Conservation (phyloP, 805 yeast genomes). For the Peterozyma xylosa region DNA sequence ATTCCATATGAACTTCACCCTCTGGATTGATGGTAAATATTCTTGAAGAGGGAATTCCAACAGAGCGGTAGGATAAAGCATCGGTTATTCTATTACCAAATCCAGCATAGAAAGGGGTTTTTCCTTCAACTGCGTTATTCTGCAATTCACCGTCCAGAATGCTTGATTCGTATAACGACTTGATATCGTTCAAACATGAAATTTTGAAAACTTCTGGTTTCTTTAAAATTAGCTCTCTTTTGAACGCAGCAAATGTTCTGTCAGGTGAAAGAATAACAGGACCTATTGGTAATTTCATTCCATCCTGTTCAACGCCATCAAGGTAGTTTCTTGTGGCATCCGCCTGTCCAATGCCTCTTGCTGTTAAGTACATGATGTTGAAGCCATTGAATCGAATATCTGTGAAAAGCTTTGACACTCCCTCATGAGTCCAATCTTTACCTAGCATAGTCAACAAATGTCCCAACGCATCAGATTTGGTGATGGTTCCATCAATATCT, state of each 20-base stretch:
- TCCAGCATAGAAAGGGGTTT: constrained; percentile 93
- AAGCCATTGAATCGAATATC: constrained; percentile 86
- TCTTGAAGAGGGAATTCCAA: constrained; percentile 87
- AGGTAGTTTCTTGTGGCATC: constrained; percentile 85
- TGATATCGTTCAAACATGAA: constrained; percentile 89
- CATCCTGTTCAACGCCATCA: constrained; percentile 70
- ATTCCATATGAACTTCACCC: constrained; percentile 96
- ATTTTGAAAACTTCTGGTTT: constrained; percentile 98
- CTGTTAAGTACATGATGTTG: constrained; percentile 88
- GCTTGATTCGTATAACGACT: constrained; percentile 45
- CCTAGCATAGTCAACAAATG: constrained; percentile 92
- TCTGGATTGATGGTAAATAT: constrained; percentile 94
- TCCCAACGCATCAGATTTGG: constrained; percentile 95
- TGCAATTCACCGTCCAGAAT: not conserved
- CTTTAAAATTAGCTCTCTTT: constrained; percentile 84
- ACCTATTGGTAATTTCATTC: constrained; percentile 69
- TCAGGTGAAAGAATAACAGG: constrained; percentile 96
- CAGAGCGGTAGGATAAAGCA: constrained; percentile 89
- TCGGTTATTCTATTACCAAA: constrained; percentile 96
- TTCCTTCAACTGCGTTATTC: constrained; percentile 26
- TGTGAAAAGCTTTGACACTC: constrained; percentile 86
- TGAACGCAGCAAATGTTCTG: constrained; percentile 90
- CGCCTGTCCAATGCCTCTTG: constrained; percentile 93
- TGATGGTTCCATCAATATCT: constrained; percentile 96
- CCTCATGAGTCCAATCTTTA: constrained; percentile 96